Evolutionary conservation across 352 stramenopile genomes (phyloP).

Genomic region (Phytophthora aleatoria): DNA sequence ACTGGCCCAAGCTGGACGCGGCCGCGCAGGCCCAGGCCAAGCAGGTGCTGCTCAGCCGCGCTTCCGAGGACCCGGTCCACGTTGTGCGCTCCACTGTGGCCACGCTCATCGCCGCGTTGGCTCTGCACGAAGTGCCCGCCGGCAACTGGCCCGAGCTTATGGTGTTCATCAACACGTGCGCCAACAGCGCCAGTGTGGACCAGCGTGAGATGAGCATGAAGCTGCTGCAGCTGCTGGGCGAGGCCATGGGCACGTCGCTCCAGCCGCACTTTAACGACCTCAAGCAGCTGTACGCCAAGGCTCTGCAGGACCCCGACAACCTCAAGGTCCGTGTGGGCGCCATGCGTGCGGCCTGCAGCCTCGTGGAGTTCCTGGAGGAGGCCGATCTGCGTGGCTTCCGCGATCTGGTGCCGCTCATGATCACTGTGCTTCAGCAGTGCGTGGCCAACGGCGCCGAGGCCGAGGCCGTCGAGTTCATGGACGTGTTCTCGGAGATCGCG

Average conservation of each 20-base stretch:
- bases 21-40: conserved; percentile 84
- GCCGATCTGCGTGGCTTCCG: conserved; percentile 73
- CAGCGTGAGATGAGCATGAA: conserved; percentile 94
- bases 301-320: conserved; percentile 78
- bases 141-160: conserved; percentile 94
- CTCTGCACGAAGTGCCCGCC: conserved; percentile 74
- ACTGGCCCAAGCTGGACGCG: conserved; percentile 92
- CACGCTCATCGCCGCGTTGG: conserved; percentile 80
- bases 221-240: conserved; percentile 93
- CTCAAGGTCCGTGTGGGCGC: conserved; percentile 83
- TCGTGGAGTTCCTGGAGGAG: conserved; percentile 86
- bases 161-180: conserved; percentile 92
- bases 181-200: conserved; percentile 76
- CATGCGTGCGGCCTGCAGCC: conserved; percentile 79
- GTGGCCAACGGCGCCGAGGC: conserved; percentile 73
- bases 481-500: conserved; percentile 87
- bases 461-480: conserved; percentile 87
- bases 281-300: conserved; percentile 75
- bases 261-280: conserved; percentile 85
- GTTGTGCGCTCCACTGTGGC: conserved; percentile 89
- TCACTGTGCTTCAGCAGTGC: conserved; percentile 86
- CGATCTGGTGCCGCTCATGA: conserved; percentile 81
- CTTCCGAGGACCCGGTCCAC: conserved; percentile 86
- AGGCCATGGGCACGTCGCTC: conserved; percentile 89
- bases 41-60: conserved; percentile 83